A percentile compares a stretch with the other conserved stretches of the same genome.
phyloP scores from a whole-genome alignment of 164 flowering plant genomes.

The Berberis thunbergii region DNA sequence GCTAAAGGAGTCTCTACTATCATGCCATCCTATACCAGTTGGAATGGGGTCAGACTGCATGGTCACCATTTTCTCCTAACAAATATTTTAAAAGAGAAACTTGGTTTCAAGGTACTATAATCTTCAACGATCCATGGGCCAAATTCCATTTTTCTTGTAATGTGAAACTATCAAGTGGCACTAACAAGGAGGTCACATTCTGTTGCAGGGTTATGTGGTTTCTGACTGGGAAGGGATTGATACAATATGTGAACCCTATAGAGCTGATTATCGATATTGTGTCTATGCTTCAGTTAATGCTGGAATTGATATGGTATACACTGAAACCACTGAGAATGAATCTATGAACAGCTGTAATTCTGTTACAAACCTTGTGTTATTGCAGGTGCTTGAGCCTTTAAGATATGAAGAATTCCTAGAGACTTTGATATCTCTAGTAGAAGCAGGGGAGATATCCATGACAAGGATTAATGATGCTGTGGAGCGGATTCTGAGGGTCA shows the following conservation, averaged over 20 bases:
- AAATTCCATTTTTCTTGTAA: no score
- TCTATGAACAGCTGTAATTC: no score
- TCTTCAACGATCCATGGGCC: no score
- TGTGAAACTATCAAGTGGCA: no score
- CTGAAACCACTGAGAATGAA: no score
- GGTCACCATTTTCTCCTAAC: slow-evolving; percentile 17
- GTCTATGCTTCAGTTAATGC: slow-evolving; percentile 20
- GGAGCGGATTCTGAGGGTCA: slow-evolving; percentile 27
- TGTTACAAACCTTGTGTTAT: no score
- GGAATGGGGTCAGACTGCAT: slow-evolving; percentile 32
- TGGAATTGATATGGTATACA: slow-evolving; percentile 25
- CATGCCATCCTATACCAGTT: slow-evolving; percentile 31
- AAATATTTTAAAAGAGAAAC: slow-evolving; percentile 17
- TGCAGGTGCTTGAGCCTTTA: slow-evolving; percentile 18
- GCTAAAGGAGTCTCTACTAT: slow-evolving; percentile 25
- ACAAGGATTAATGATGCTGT: slow-evolving; percentile 31
- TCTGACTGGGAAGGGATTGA: slow-evolving; percentile 29
- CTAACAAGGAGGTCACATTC: no score
- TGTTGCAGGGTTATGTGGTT: slow-evolving; percentile 27
- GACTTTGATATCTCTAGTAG: slow-evolving; percentile 13
- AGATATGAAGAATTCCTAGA: slow-evolving; percentile 14
- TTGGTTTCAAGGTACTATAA: slow-evolving; percentile 3
- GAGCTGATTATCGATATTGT: slow-evolving; percentile 17
- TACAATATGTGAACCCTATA: slow-evolving; percentile 11
- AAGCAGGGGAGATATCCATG: slow-evolving; percentile 15